Evolutionary conservation across 495 filamentous ascomycete genomes (phyloP).

Genomic region (Penicillium ucsense): DNA sequence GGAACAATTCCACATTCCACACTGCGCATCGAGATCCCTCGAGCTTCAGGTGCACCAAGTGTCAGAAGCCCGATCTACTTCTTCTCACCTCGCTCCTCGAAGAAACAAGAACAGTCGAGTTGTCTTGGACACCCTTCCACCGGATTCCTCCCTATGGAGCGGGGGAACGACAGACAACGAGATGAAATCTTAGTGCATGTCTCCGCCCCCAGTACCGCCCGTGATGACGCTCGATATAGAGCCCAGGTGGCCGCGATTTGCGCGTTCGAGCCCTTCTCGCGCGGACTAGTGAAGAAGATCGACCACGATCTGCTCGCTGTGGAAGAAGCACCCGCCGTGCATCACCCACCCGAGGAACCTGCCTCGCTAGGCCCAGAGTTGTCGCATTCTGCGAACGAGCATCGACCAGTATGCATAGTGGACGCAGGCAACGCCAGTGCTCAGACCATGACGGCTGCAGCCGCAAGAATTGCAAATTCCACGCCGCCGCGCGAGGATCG

Average conservation of each 20-base stretch:
- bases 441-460: not conserved
- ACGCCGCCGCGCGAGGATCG: not conserved
- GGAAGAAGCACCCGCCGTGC: not conserved
- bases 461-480: not conserved
- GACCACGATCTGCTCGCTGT: not conserved
- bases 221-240: conserved; percentile 55
- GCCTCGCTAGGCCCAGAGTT: not conserved
- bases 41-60: no score
- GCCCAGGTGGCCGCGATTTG: conserved; percentile 52
- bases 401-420: no score
- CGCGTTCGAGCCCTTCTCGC: conserved; percentile 39
- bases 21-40: no score
- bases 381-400: no score
- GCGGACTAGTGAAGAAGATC: conserved; percentile 5
- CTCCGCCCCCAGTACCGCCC: conserved; percentile 48
- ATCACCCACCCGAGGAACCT: not conserved
- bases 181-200: conserved; percentile 53
- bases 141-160: conserved; percentile 25
- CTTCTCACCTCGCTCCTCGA: no score
- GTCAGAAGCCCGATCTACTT: no score
- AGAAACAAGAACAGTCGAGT: no score
- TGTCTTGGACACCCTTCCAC: not conserved
- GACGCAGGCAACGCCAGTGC: not conserved
- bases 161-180: no score
- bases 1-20: no score